Evolutionary conservation across 805 yeast genomes (phyloP).

Genomic region (Ogataea angusta): DNA sequence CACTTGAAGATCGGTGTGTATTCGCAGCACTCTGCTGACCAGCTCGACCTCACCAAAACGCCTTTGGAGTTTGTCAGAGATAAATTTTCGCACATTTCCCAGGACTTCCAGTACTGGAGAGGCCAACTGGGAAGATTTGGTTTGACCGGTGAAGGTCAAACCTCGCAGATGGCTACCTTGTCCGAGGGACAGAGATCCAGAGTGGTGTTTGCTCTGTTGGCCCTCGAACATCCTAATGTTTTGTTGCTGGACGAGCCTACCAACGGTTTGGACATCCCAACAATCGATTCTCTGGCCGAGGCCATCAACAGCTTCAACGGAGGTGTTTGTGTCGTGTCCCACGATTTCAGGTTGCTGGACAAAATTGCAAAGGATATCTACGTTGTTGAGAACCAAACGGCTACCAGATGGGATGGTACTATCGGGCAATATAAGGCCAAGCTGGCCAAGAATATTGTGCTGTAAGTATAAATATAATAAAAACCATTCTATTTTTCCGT

Average conservation of each 20-base stretch:
- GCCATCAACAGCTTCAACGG: slow-evolving; percentile 94
- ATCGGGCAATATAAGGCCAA: slow-evolving; percentile 91
- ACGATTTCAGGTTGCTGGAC: slow-evolving; percentile 96
- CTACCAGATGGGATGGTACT: slow-evolving; percentile 93
- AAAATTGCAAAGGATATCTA: slow-evolving; percentile 96
- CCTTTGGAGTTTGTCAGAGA: slow-evolving; percentile 97
- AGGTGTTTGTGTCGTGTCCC: slow-evolving; percentile 98
- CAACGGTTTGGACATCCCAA: slow-evolving; percentile 97
- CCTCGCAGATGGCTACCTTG: slow-evolving; percentile 96
- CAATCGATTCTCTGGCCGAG: slow-evolving; percentile 95
- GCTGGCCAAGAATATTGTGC: slow-evolving; percentile 86
- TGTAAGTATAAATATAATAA: slow-evolving; percentile 36
- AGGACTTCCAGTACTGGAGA: slow-evolving; percentile 99
- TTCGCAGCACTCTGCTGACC: slow-evolving; percentile 98
- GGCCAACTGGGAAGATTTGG: slow-evolving; percentile 97
- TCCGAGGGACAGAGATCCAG: slow-evolving; percentile 99
- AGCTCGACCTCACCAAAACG: slow-evolving; percentile 90
- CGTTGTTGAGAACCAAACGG: slow-evolving; percentile 93
- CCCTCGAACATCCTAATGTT: slow-evolving; percentile 93
- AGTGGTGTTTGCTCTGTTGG: slow-evolving; percentile 95
- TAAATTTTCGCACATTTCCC: slow-evolving; percentile 83
- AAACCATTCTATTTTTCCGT: slow-evolving; percentile 3
- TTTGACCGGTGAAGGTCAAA: slow-evolving; percentile 97
- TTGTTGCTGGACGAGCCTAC: slow-evolving; percentile 98
- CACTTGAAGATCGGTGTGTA: slow-evolving; percentile 98